A percentile compares a stretch with the other conserved stretches of the same genome.
Evolutionary conservation across 192 early-diverging fungal genomes (phyloP).

Genomic region (Jimgerdemannia lactiflua): DNA sequence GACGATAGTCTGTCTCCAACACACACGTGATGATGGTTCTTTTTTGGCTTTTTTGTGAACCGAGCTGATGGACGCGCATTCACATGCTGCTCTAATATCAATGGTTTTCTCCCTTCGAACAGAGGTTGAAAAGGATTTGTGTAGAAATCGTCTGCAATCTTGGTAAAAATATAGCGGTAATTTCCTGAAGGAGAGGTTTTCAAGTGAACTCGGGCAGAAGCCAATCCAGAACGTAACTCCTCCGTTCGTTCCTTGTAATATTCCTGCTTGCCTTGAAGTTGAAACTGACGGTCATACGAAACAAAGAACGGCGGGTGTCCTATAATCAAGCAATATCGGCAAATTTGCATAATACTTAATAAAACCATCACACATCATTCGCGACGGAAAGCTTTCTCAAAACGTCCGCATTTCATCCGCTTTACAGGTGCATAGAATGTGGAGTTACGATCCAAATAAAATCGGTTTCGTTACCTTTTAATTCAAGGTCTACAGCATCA

Average conservation of each 20-base stretch:
- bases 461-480: slow-evolving; percentile 19
- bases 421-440: too few relatives aligned
- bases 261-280: slow-evolving; percentile 1
- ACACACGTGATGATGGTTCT: slow-evolving; percentile 20
- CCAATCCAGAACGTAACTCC: slow-evolving; percentile 24
- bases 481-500: slow-evolving; percentile 28
- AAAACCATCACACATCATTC: neutral
- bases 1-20: slow-evolving; percentile 27
- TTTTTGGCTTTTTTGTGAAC: slow-evolving; percentile 12
- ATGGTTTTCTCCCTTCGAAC: neutral
- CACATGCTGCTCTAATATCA: slow-evolving; percentile 33
- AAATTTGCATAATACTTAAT: neutral
- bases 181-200: slow-evolving; percentile 24
- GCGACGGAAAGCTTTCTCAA: too few relatives aligned
- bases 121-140: slow-evolving; percentile 6
- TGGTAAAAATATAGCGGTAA: slow-evolving; percentile 31
- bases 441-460: too few relatives aligned
- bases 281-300: slow-evolving; percentile 15
- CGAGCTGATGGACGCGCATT: slow-evolving; percentile 23
- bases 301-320: slow-evolving; percentile 28
- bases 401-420: too few relatives aligned
- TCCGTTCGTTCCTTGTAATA: slow-evolving; percentile 8
- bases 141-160: slow-evolving; percentile 37
- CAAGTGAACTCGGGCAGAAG: slow-evolving; percentile 23
- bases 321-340: neutral